Evolutionary conservation across 495 filamentous ascomycete species (phyloP).

Genomic region (Penicillium paxilli): DNA sequence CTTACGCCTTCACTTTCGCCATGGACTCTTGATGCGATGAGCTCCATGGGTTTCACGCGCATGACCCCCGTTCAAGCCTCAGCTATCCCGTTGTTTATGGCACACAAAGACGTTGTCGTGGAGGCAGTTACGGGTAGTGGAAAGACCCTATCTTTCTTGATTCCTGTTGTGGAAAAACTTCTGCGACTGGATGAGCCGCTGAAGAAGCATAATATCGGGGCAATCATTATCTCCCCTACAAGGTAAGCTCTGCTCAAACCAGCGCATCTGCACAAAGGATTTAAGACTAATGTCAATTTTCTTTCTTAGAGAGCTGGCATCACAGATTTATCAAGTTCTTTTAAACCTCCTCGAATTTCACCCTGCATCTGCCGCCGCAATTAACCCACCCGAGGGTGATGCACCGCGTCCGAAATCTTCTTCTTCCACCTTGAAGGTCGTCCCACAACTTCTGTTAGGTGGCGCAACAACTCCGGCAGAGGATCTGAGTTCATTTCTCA

Average conservation of each 20-base stretch:
- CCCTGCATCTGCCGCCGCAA: slow-evolving; percentile 63
- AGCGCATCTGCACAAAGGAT: neutral
- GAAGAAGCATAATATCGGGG: slow-evolving; percentile 85
- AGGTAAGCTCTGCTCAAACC: slow-evolving; percentile 50
- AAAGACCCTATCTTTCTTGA: slow-evolving; percentile 89
- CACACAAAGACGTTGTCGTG: slow-evolving; percentile 95
- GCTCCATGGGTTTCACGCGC: slow-evolving; percentile 78
- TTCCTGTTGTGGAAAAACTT: slow-evolving; percentile 84
- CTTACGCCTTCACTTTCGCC: slow-evolving; percentile 76
- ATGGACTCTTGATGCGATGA: slow-evolving; percentile 87
- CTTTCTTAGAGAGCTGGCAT: slow-evolving; percentile 72
- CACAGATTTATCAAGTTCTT: slow-evolving; percentile 86
- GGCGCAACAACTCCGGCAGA: slow-evolving; percentile 80
- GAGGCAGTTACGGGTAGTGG: slow-evolving; percentile 96
- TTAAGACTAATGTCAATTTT: neutral
- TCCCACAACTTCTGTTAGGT: slow-evolving; percentile 88
- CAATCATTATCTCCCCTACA: slow-evolving; percentile 89
- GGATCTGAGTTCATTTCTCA: slow-evolving; percentile 80
- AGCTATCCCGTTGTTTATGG: slow-evolving; percentile 87
- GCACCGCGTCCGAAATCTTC: slow-evolving; percentile 52
- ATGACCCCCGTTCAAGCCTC: slow-evolving; percentile 96
- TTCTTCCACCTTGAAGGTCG: slow-evolving; percentile 55
- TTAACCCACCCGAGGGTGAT: slow-evolving; percentile 56
- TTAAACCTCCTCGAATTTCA: slow-evolving; percentile 79
- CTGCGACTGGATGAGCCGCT: slow-evolving; percentile 72